These are phyloP conservation scores for Geopyxis carbonaria DNA, from an alignment of 495 filamentous ascomycete genomes.

Conservation along the genomic window DNA sequence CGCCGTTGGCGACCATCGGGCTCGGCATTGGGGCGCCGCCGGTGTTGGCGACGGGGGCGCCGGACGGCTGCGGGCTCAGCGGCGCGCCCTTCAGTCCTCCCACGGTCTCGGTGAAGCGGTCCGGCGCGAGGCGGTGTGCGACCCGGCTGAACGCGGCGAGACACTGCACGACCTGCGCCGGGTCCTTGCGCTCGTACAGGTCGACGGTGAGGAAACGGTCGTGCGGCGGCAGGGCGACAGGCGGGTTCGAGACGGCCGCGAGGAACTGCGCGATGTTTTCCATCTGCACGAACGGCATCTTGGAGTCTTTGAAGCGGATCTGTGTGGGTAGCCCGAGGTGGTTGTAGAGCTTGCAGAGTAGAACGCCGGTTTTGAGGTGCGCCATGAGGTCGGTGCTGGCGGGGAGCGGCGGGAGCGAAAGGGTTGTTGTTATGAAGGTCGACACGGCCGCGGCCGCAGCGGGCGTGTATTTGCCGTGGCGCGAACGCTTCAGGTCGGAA, in stretches of 20 bases:
- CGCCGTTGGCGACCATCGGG: no score
- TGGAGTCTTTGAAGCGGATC: slow-evolving; percentile 54
- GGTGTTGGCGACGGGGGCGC: slow-evolving; percentile 2
- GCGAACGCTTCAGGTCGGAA: slow-evolving; percentile 84
- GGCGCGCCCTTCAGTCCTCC: slow-evolving; percentile 36
- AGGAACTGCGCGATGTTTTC: slow-evolving; percentile 98
- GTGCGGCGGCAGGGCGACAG: slow-evolving; percentile 75
- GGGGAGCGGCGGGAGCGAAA: slow-evolving; percentile 45
- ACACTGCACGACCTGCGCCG: slow-evolving; percentile 89
- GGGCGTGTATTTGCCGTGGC: slow-evolving; percentile 85
- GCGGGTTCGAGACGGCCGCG: slow-evolving; percentile 62
- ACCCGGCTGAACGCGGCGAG: slow-evolving; percentile 77
- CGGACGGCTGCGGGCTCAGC: slow-evolving; percentile 25
- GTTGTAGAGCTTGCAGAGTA: slow-evolving; percentile 86
- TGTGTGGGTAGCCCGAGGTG: slow-evolving; percentile 51
- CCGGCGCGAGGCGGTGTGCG: slow-evolving; percentile 60
- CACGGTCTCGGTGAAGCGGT: slow-evolving; percentile 53
- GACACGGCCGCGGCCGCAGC: slow-evolving; percentile 73
- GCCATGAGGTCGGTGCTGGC: slow-evolving; percentile 67
- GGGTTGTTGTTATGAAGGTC: slow-evolving; percentile 63
- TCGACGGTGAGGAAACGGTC: slow-evolving; percentile 97
- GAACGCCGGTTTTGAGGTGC: slow-evolving; percentile 70
- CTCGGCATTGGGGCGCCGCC: background rate
- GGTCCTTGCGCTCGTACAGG: slow-evolving; percentile 90
- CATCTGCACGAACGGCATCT: slow-evolving; percentile 98